Conservation (phyloP, 352 stramenopile species). For the Pythium phragmiticola region DNA sequence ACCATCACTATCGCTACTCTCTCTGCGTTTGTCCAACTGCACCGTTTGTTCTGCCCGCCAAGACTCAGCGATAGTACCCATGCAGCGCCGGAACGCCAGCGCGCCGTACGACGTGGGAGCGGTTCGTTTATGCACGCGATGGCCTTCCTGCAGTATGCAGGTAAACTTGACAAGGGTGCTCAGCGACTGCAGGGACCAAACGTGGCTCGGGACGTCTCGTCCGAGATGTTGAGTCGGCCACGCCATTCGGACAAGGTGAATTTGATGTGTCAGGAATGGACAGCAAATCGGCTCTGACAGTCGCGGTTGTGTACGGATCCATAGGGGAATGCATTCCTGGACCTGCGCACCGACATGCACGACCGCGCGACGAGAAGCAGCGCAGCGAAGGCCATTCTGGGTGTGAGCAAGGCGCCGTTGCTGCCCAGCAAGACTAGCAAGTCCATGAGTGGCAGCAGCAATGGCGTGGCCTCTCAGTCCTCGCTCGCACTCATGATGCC, state of each 20-base stretch:
- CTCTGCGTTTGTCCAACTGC: background rate
- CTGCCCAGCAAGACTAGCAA: conserved; percentile 15
- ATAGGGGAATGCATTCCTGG: conserved; percentile 29
- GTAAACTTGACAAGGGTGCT: background rate
- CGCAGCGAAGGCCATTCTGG: conserved; percentile 7
- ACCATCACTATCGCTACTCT: background rate
- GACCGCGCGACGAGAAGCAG: conserved; percentile 14
- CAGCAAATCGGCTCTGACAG: background rate
- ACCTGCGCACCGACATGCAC: conserved; percentile 35
- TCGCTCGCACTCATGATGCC: conserved; percentile 22
- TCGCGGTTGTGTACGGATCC: background rate
- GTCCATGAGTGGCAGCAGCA: background rate
- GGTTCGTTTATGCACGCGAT: background rate
- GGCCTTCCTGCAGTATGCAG: background rate
- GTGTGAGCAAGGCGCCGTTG: conserved; percentile 18
- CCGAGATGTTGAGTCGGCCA: background rate
- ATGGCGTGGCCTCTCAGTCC: conserved; percentile 8
- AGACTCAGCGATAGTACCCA: background rate
- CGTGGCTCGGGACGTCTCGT: background rate
- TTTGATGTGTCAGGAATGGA: background rate
- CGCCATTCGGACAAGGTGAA: conserved; percentile 1
- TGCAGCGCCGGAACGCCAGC: conserved; percentile 18
- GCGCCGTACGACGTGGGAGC: conserved; percentile 14
- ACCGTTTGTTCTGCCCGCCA: background rate
- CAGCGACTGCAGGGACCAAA: background rate